Conservation (phyloP, 441 rosid genomes). For the Kokia cookei region DNA sequence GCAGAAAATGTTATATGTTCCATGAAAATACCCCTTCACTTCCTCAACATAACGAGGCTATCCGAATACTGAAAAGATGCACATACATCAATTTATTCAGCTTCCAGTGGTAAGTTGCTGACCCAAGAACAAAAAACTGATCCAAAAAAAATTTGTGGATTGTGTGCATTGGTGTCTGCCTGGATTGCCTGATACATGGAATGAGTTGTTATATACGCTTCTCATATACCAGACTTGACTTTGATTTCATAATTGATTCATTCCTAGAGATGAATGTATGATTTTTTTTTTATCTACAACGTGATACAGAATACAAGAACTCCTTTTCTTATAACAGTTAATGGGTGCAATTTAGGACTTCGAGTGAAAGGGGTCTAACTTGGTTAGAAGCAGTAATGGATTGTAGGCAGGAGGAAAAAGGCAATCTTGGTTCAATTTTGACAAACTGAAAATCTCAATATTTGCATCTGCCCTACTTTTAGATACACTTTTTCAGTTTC, state of each 20-base stretch:
- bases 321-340: background rate
- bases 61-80: constrained; percentile 52
- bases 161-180: constrained; percentile 68
- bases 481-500: no score
- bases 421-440: no score
- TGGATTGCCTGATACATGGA: constrained; percentile 63
- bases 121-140: constrained; percentile 25
- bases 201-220: constrained; percentile 39
- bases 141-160: constrained; percentile 33
- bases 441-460: no score
- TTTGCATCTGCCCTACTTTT: no score
- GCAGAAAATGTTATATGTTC: constrained; percentile 21
- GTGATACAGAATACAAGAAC: background rate
- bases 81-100: constrained; percentile 35
- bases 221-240: no score
- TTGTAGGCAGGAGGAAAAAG: no score
- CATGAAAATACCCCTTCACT: constrained; percentile 22
- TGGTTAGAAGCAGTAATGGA: no score
- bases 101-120: constrained; percentile 20
- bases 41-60: constrained; percentile 37
- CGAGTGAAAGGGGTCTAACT: background rate
- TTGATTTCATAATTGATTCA: no score
- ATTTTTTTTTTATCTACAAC: background rate
- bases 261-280: background rate
- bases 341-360: background rate